phyloP scores from a whole-genome alignment of 306 rosid genomes.

The Lablab purpureus region DNA sequence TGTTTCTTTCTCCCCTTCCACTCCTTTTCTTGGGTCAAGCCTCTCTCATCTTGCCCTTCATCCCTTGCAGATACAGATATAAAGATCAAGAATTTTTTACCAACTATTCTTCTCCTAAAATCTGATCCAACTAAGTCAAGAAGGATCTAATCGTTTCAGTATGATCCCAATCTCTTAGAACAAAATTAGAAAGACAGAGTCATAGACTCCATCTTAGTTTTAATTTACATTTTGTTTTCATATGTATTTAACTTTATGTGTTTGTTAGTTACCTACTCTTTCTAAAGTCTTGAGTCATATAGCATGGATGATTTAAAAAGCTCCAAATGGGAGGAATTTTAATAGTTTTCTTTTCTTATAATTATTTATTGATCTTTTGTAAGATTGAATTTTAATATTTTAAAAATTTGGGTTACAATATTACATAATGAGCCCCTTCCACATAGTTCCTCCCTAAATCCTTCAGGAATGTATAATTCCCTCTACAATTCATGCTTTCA shows the following conservation, averaged over 20 bases:
- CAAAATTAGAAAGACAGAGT: not conserved
- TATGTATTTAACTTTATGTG: not conserved
- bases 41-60: not conserved
- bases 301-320: not conserved
- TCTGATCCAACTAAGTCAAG: not conserved
- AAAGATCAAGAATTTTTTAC: not conserved
- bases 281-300: not conserved
- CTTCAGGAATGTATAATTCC: not conserved
- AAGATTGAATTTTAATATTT: not conserved
- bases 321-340: not conserved
- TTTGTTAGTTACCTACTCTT: not conserved
- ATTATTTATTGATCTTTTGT: not conserved
- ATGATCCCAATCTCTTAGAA: not conserved
- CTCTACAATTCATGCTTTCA: not conserved
- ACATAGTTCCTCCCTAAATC: not conserved
- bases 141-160: not conserved
- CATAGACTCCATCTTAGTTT: not conserved
- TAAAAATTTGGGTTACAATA: constrained; percentile 2
- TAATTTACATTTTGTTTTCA: not conserved
- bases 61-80: not conserved
- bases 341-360: not conserved
- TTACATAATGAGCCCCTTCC: not conserved
- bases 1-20: not conserved
- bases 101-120: not conserved
- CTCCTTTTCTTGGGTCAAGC: not conserved